These are phyloP conservation scores for Tetrapyrgos nigripes DNA, from an alignment of 1,284 basidiomycete species.

Conservation along the genomic window DNA sequence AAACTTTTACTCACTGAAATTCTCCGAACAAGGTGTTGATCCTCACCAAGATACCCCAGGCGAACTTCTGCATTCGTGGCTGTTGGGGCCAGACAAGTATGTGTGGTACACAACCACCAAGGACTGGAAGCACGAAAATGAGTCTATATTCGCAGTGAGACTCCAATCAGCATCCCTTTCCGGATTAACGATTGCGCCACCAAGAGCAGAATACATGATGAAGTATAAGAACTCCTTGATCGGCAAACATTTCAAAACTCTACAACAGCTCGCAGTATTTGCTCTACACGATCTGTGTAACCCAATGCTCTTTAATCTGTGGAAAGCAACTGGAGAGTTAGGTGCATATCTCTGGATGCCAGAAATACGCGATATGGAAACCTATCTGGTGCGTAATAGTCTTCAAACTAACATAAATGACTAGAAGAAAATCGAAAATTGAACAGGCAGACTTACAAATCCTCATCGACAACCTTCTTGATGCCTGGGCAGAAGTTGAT, in stretches of 20 bases:
- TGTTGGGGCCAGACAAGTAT: slow-evolving; percentile 47
- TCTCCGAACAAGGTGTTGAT: slow-evolving; percentile 24
- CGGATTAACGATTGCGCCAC: slow-evolving; percentile 37
- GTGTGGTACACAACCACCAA: slow-evolving; percentile 37
- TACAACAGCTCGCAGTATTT: slow-evolving; percentile 41
- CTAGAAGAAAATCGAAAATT: too few relatives aligned
- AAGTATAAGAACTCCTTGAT: slow-evolving; percentile 45
- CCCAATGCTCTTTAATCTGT: slow-evolving; percentile 16
- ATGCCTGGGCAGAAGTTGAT: slow-evolving; percentile 32
- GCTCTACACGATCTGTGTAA: slow-evolving; percentile 30
- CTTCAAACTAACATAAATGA: not conserved
- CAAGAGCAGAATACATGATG: slow-evolving; percentile 41
- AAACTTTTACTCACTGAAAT: not conserved
- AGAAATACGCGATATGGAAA: slow-evolving; percentile 32
- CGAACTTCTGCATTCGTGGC: slow-evolving; percentile 44
- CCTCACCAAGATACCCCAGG: slow-evolving; percentile 40
- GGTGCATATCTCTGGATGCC: slow-evolving; percentile 34
- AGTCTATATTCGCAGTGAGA: slow-evolving; percentile 27
- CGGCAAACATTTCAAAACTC: slow-evolving; percentile 46
- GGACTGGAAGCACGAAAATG: slow-evolving; percentile 24
- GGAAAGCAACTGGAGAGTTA: slow-evolving; percentile 33
- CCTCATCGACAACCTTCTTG: slow-evolving; percentile 40
- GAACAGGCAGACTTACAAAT: slow-evolving; percentile 6
- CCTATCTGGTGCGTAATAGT: slow-evolving; percentile 29
- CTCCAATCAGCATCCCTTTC: slow-evolving; percentile 34